Evolutionary conservation across 2,329 filamentous ascomycete genomes (phyloP).

Genomic region (Neofusicoccum kwambonambiense): DNA sequence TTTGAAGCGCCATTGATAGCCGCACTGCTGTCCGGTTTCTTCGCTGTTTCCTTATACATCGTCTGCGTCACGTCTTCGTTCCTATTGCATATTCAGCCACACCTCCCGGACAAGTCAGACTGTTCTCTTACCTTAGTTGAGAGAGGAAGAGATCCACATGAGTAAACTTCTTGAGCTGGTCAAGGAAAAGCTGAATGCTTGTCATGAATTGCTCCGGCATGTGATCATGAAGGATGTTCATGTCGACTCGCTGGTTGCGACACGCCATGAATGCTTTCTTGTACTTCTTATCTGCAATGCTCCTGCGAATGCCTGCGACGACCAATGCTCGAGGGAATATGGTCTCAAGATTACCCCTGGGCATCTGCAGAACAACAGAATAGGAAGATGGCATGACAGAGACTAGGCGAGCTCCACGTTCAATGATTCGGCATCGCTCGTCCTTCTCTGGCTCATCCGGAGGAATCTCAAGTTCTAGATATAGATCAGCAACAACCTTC

Average conservation of each 20-base stretch:
- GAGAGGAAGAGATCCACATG: conserved; percentile 91
- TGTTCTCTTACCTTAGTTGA: conserved; percentile 65
- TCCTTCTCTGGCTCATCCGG: conserved; percentile 87
- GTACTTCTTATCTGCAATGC: conserved; percentile 80
- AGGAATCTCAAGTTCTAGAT: conserved; percentile 73
- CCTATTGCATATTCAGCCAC: conserved; percentile 32
- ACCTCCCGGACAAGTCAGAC: neutral
- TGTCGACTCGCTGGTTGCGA: conserved; percentile 89
- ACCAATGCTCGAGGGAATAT: conserved; percentile 93
- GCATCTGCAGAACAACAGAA: conserved; percentile 88
- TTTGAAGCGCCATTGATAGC: conserved; percentile 24
- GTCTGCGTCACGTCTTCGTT: conserved; percentile 92
- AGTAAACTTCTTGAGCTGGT: conserved; percentile 77
- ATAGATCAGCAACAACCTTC: neutral
- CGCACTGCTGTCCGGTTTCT: conserved; percentile 36
- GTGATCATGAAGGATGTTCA: conserved; percentile 97
- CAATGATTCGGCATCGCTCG: conserved; percentile 87
- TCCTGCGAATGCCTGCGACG: conserved; percentile 78
- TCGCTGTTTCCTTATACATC: conserved; percentile 86
- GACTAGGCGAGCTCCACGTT: conserved; percentile 82
- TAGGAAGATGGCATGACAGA: conserved; percentile 88
- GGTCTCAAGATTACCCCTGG: conserved; percentile 90
- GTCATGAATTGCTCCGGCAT: conserved; percentile 80
- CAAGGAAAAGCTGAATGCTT: conserved; percentile 73
- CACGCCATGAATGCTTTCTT: conserved; percentile 81